Evolutionary conservation across 2,329 filamentous ascomycete genomes (phyloP), one percentile per base, ranked within the genome.

Genomic region (Alternaria rosae): DNA sequence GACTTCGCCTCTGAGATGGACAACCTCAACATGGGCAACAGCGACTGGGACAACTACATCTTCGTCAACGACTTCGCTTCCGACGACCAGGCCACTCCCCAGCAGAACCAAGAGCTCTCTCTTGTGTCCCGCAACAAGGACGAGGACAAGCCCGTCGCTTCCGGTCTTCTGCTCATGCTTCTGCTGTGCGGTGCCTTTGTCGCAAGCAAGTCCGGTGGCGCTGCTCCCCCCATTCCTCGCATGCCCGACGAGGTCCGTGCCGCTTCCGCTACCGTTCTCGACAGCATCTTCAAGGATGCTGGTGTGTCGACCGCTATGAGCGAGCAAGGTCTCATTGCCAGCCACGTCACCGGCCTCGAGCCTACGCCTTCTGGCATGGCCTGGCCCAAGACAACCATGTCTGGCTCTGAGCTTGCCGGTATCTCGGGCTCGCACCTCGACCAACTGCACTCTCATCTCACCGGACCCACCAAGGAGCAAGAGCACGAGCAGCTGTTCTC

Each of bases 111-210:
- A 44, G 73, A 81, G 48, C 71, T 82, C 51, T 77, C 82, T 47
- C 73, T 84, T 53, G 75, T 81, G 20, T 70, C 79, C 5, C 77
- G 81, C 62, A 79, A 79, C 63, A 81, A 83, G 72, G 78, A 79
- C 41, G 79, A 83, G 56, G 85, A 85, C 60, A 83, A 85, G 61
- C 86, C 89, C 64, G 90, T 92, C 70, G 92, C 94, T 73, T 92
- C 93, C 54, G 88, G 92, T 73, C 82, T 98, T 73, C 86, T 98
- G 79, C 91, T 94, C 80, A 97, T 97, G 93, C 91, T 97, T 70
- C 91, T 99, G 76, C 91, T 99, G 57, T 94, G 97, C 68, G 95
- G 95, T 76, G 95, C 95, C 55, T 97, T 97, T 77, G 93, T 98
- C 71, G 91, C 95, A 65, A 97, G 94, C 30, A 96, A 94, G 81